Evolutionary conservation across 2,329 filamentous ascomycete genomes (phyloP).

Genomic region (Xylaria sp.): DNA sequence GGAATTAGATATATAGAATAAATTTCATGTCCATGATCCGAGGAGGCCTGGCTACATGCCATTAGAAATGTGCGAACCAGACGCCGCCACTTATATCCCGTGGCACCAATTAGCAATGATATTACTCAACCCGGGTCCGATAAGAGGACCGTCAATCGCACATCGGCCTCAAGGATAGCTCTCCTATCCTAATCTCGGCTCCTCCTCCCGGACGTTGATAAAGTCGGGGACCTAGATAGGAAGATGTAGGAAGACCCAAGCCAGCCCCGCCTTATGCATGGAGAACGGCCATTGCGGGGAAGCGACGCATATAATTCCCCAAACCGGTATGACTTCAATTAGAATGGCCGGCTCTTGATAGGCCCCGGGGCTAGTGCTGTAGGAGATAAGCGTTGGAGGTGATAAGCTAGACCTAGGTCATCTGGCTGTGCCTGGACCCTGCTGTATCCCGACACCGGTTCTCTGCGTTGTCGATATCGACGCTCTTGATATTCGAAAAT

Average conservation of each 20-base stretch:
- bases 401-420: constrained; percentile 4
- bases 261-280: constrained; percentile 23
- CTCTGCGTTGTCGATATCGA: not conserved
- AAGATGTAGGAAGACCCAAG: constrained; percentile 18
- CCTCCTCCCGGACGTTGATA: constrained; percentile 24
- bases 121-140: constrained; percentile 29
- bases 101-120: constrained; percentile 27
- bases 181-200: constrained; percentile 17
- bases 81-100: constrained; percentile 12
- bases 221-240: constrained; percentile 23
- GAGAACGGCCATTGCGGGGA: constrained; percentile 32
- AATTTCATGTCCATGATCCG: not conserved
- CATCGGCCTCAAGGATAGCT: constrained; percentile 10
- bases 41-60: constrained; percentile 8
- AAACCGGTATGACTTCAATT: constrained; percentile 29
- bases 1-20: constrained; percentile 14
- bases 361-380: constrained; percentile 8
- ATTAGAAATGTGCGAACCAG: constrained; percentile 16
- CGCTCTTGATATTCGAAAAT: not conserved
- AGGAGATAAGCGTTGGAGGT: constrained; percentile 9
- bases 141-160: constrained; percentile 24
- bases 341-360: constrained; percentile 9
- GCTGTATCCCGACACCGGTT: constrained; percentile 15
- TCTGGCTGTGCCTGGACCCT: not conserved
- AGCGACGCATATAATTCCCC: constrained; percentile 32